Evolutionary conservation across 1,284 basidiomycete species (phyloP).

Genomic region (Irpex lacteus): DNA sequence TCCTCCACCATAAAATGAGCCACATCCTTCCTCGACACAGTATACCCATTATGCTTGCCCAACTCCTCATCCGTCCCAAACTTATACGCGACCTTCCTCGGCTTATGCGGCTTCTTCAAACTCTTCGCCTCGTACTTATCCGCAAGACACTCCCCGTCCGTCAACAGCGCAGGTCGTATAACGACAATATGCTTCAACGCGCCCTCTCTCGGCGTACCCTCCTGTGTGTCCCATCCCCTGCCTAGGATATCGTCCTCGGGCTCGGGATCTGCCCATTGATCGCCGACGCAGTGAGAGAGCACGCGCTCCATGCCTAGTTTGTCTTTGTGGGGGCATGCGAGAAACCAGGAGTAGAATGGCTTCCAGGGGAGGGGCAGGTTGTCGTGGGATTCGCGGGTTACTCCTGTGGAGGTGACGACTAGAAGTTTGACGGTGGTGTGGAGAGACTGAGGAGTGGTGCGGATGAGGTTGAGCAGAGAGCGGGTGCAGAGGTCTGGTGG

Average conservation of each 20-base stretch:
- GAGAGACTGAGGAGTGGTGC: constrained; percentile 37
- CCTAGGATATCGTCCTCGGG: constrained; percentile 37
- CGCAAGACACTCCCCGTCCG: constrained; percentile 52
- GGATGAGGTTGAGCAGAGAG: constrained; percentile 45
- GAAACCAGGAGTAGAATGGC: constrained; percentile 42
- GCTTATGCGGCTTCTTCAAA: too few relatives aligned
- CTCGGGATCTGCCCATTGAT: constrained; percentile 43
- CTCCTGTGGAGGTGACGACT: constrained; percentile 48
- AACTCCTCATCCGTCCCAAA: constrained; percentile 31
- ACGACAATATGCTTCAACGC: constrained; percentile 41
- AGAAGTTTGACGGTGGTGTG: constrained; percentile 39
- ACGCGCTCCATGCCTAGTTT: constrained; percentile 55
- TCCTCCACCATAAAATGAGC: constrained; percentile 62
- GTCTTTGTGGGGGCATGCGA: constrained; percentile 48
- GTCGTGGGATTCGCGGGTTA: constrained; percentile 41
- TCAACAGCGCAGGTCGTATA: constrained; percentile 56
- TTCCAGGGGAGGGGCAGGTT: constrained; percentile 47
- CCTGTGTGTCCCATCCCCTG: constrained; percentile 36
- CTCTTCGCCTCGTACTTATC: constrained; percentile 29
- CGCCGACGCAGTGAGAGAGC: constrained; percentile 42
- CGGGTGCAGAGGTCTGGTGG: constrained; percentile 50
- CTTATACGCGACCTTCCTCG: constrained; percentile 32
- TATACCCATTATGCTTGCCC: constrained; percentile 37
- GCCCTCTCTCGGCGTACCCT: constrained; percentile 40
- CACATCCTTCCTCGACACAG: constrained; percentile 58